A percentile compares a stretch with the other conserved stretches of the same genome.
phyloP scores from a whole-genome alignment of 164 flowering plant genomes.

The Malania oleifera region DNA sequence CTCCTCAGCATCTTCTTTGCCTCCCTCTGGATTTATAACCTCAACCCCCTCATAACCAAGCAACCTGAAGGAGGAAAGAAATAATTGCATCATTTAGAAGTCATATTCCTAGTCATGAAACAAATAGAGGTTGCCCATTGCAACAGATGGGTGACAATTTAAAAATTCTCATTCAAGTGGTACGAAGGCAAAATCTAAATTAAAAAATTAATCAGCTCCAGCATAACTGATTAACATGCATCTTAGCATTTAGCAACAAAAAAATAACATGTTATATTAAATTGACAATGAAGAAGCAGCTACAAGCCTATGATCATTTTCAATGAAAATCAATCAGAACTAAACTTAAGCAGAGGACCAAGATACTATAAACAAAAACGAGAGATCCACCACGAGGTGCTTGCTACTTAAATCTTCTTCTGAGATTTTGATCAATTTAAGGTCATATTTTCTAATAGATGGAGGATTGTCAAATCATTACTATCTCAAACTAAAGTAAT shows the following conservation, averaged over 20 bases:
- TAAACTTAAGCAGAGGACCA: background rate
- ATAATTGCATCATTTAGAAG: background rate
- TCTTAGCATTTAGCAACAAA: too few relatives aligned
- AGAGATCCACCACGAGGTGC: too few relatives aligned
- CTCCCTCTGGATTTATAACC: constrained; percentile 87
- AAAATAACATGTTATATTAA: too few relatives aligned
- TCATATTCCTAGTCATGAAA: background rate
- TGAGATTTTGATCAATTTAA: too few relatives aligned
- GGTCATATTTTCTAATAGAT: too few relatives aligned
- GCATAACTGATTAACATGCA: too few relatives aligned
- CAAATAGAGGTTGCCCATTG: background rate
- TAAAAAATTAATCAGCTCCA: background rate
- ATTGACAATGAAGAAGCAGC: background rate
- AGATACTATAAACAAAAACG: too few relatives aligned
- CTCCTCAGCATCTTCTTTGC: constrained; percentile 75
- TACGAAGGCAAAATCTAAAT: background rate
- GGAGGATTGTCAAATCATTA: too few relatives aligned
- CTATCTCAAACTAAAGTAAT: too few relatives aligned
- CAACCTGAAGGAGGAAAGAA: constrained; percentile 29
- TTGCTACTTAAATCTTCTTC: too few relatives aligned
- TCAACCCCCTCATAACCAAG: constrained; percentile 75
- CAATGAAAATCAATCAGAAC: background rate
- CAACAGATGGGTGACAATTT: background rate
- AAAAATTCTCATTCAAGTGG: background rate
- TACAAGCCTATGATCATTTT: background rate